phyloP scores from a whole-genome alignment of 805 yeast genomes.

The Saturnispora kantuleensis region DNA sequence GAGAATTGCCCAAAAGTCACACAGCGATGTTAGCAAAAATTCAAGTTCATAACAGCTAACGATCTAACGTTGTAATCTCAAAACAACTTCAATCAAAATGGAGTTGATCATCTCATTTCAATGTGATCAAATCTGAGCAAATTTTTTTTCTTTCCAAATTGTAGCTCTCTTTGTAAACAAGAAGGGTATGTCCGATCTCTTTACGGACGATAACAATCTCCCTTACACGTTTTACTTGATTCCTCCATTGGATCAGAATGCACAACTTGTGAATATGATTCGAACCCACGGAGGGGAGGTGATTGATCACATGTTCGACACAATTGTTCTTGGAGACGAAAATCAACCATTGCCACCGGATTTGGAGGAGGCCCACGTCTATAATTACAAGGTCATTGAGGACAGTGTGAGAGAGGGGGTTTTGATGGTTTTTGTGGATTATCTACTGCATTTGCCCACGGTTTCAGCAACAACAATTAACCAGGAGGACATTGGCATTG shows the following conservation, averaged over 20 bases:
- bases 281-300: slow-evolving; percentile 16
- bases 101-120: too few relatives aligned
- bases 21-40: too few relatives aligned
- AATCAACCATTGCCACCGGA: slow-evolving; percentile 9
- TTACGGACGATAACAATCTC: not conserved
- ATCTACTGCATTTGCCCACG: slow-evolving; percentile 12
- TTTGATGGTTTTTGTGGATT: slow-evolving; percentile 12
- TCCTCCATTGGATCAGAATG: slow-evolving; percentile 12
- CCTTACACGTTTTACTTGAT: slow-evolving; percentile 16
- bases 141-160: too few relatives aligned
- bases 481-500: not conserved
- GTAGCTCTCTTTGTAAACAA: not conserved
- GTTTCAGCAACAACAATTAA: not conserved
- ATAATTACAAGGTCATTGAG: slow-evolving; percentile 12
- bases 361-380: slow-evolving; percentile 12
- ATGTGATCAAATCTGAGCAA: too few relatives aligned
- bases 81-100: too few relatives aligned
- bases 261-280: slow-evolving; percentile 8
- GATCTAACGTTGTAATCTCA: too few relatives aligned
- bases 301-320: slow-evolving; percentile 10
- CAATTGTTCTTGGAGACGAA: slow-evolving; percentile 12
- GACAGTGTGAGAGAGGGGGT: slow-evolving; percentile 13
- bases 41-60: too few relatives aligned
- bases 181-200: slow-evolving; percentile 2
- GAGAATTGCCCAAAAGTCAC: too few relatives aligned